Conservation (phyloP, 208 protist species). For the Vickermania spadyakhi region DNA sequence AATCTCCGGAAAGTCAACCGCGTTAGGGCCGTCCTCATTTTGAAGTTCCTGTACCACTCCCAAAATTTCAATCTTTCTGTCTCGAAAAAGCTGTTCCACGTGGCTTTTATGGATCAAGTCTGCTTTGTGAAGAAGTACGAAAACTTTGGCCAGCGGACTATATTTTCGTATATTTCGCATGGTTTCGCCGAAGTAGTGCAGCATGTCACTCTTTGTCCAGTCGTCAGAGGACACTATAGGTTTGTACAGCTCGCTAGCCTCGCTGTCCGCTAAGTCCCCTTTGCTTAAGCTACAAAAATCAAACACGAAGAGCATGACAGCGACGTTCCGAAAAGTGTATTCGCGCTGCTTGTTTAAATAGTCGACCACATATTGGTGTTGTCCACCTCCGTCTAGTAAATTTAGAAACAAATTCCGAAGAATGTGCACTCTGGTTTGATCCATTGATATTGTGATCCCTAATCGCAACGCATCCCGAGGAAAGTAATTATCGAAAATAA, state of each 20-base stretch:
- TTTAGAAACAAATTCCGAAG: conserved; percentile 98
- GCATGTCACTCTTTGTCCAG: conserved; percentile 62
- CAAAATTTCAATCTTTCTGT: conserved; percentile 67
- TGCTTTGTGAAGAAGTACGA: conserved; percentile 99
- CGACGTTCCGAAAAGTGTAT: conserved; percentile 98
- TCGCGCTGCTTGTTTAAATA: conserved; percentile 97
- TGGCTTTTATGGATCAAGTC: conserved; percentile 88
- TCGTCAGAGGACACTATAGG: conserved; percentile 15
- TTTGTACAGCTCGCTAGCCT: neutral
- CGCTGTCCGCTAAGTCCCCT: neutral
- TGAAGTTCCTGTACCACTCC: neutral
- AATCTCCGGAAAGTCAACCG: conserved; percentile 43
- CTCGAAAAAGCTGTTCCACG: conserved; percentile 56
- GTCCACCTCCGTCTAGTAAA: conserved; percentile 99
- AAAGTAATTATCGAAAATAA: conserved; percentile 99
- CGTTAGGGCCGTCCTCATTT: neutral
- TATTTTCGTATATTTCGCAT: conserved; percentile 94
- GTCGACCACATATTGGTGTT: conserved; percentile 97
- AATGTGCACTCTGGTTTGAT: conserved; percentile 98
- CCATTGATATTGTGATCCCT: conserved; percentile 94
- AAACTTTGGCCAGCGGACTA: conserved; percentile 96
- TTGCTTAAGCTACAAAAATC: conserved; percentile 93
- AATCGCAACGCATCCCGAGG: conserved; percentile 90
- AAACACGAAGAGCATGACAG: conserved; percentile 99
- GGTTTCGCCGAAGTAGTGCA: conserved; percentile 95